Percentiles rank a stretch among this genome's conserved stretches.
Evolutionary conservation across 2,329 filamentous ascomycete genomes (phyloP).

Genomic region (Metarhizium rileyi): DNA sequence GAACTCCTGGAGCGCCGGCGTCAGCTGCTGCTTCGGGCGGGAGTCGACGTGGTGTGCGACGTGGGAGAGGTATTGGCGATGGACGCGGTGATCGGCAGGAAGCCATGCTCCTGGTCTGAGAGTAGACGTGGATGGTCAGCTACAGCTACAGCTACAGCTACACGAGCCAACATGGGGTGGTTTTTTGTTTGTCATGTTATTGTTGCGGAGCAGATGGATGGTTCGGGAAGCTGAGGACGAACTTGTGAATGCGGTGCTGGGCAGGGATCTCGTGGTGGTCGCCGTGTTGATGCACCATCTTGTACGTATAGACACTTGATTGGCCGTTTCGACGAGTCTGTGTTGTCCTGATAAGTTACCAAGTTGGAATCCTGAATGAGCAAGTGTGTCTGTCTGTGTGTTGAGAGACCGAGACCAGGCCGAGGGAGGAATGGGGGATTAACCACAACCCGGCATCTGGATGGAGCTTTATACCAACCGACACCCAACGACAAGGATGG

Average conservation of each 20-base stretch:
- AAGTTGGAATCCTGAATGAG: too few species aligned
- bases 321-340: neutral
- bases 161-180: too few species aligned
- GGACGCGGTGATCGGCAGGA: slow-evolving; percentile 50
- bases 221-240: too few species aligned
- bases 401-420: neutral
- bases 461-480: too few species aligned
- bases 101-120: slow-evolving; percentile 49
- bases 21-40: slow-evolving; percentile 33
- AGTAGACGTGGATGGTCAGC: too few species aligned
- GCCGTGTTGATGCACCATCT: slow-evolving; percentile 40
- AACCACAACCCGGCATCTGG: neutral
- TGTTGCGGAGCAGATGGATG: too few species aligned
- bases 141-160: too few species aligned
- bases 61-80: slow-evolving; percentile 52
- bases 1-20: slow-evolving; percentile 55
- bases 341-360: too few species aligned
- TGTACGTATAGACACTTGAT: slow-evolving; percentile 8
- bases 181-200: too few species aligned
- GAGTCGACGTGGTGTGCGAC: slow-evolving; percentile 46
- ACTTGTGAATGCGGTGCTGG: slow-evolving; percentile 37
- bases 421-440: neutral
- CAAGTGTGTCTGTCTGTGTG: too few species aligned
- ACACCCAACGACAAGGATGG: too few species aligned
- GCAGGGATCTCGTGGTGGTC: slow-evolving; percentile 42